A percentile compares a stretch with the other conserved stretches of the same genome.
These are phyloP conservation scores for Penicillium capsulatum DNA, from an alignment of 2,329 filamentous ascomycete genomes.

Conservation along the genomic window DNA sequence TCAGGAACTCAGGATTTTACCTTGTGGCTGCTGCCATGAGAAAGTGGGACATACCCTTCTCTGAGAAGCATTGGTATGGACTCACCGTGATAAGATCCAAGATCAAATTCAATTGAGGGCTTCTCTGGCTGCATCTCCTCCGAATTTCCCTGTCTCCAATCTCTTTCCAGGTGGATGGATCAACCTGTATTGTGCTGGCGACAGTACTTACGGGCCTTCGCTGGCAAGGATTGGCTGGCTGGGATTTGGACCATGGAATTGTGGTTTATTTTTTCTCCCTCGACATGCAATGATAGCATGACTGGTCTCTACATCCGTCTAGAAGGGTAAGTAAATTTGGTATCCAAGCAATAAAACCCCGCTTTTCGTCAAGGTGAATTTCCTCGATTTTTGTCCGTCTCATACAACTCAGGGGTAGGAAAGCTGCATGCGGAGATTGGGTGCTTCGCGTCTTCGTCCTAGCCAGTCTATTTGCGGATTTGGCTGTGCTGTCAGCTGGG, in stretches of 20 bases:
- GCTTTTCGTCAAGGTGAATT: too few relatives aligned
- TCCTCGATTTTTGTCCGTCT: too few relatives aligned
- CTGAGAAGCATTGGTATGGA: conserved; percentile 5
- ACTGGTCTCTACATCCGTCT: too few relatives aligned
- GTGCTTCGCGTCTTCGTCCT: too few relatives aligned
- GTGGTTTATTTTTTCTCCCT: conserved; percentile 16
- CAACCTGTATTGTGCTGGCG: conserved; percentile 14
- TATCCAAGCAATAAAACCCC: too few relatives aligned
- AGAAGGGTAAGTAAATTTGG: too few relatives aligned
- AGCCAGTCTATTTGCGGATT: too few relatives aligned
- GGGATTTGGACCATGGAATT: conserved; percentile 12
- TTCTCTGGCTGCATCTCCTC: conserved; percentile 20
- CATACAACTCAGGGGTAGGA: too few relatives aligned
- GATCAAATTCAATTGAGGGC: conserved; percentile 9
- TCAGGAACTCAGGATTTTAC: conserved; percentile 5
- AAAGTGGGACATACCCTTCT: conserved; percentile 10
- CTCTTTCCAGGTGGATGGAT: not conserved
- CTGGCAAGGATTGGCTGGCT: not conserved
- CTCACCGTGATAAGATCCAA: conserved; percentile 11
- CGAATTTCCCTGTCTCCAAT: not conserved
- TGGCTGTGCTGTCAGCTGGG: too few relatives aligned
- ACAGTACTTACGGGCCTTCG: conserved; percentile 16
- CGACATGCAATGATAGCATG: conserved; percentile 10
- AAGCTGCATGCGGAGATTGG: too few relatives aligned
- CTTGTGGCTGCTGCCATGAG: conserved; percentile 5